Evolutionary conservation across 768 basidiomycete genomes (phyloP).

Genomic region (Phaffia australis): DNA sequence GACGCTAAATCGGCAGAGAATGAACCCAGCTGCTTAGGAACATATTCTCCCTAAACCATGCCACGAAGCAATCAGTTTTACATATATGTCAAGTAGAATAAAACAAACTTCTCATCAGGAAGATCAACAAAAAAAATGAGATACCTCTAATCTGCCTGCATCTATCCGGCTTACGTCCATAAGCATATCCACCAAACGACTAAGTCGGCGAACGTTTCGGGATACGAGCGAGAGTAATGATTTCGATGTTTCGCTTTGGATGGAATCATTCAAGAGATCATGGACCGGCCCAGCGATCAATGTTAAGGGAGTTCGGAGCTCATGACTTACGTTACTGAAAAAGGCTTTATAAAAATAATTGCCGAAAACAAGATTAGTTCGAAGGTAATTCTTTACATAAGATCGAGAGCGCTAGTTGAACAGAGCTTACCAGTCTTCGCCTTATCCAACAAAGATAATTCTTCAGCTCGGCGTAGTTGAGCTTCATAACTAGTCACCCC

Average conservation of each 20-base stretch:
- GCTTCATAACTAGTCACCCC: conserved; percentile 31
- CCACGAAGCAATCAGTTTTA: conserved; percentile 38
- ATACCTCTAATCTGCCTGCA: neutral
- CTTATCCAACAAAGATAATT: neutral
- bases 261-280: conserved; percentile 26
- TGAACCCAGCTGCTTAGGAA: conserved; percentile 37
- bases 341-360: conserved; percentile 29
- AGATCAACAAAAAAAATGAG: neutral
- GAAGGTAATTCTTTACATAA: too few relatives aligned
- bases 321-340: conserved; percentile 31
- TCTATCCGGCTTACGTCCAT: conserved; percentile 34
- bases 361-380: too few relatives aligned
- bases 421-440: neutral
- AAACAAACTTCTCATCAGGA: neutral
- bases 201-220: conserved; percentile 38
- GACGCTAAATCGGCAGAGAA: conserved; percentile 38
- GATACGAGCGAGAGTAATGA: conserved; percentile 28
- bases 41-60: conserved; percentile 36
- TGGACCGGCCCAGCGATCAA: conserved; percentile 33
- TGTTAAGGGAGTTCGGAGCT: conserved; percentile 35
- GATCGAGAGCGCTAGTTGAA: too few relatives aligned
- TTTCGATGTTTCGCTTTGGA: conserved; percentile 26
- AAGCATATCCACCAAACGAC: conserved; percentile 39
- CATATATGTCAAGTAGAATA: neutral
- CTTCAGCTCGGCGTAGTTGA: conserved; percentile 32